Evolutionary conservation across 192 early-diverging fungal species (phyloP).

Genomic region (Coemansia sp.): DNA sequence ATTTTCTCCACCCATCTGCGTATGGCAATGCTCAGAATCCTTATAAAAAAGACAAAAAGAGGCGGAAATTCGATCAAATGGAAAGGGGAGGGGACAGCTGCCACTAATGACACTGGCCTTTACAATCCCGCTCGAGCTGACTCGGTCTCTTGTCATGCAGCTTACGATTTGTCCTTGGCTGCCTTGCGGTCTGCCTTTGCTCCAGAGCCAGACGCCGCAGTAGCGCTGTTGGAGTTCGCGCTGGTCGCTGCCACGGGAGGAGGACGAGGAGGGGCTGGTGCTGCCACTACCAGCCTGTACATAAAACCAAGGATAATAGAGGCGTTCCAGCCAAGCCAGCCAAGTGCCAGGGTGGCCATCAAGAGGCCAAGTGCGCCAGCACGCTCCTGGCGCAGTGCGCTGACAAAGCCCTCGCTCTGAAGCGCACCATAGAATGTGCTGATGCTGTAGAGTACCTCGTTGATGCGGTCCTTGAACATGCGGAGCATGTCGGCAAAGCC

Average conservation of each 20-base stretch:
- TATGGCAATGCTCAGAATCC: not conserved
- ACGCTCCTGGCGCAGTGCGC: slow-evolving; percentile 29
- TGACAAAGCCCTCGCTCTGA: slow-evolving; percentile 16
- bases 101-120: not conserved
- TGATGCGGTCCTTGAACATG: slow-evolving; percentile 29
- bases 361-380: slow-evolving; percentile 29
- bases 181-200: slow-evolving; percentile 1
- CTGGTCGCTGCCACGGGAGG: slow-evolving; percentile 3
- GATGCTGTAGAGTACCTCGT: slow-evolving; percentile 31
- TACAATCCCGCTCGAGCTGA: not conserved
- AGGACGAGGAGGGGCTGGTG: not conserved
- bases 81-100: not conserved
- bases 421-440: slow-evolving; percentile 14
- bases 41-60: not conserved
- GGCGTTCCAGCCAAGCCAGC: slow-evolving; percentile 43
- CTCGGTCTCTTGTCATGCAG: not conserved
- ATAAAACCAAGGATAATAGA: slow-evolving; percentile 17
- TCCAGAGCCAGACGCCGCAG: not conserved
- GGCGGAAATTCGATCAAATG: not conserved
- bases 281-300: not conserved
- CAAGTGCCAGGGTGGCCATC: slow-evolving; percentile 29
- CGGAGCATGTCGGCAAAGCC: slow-evolving; percentile 6
- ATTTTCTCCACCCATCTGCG: slow-evolving; percentile 81
- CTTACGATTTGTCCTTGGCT: slow-evolving; percentile 6
- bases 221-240: not conserved